phyloP scores from a whole-genome alignment of 768 basidiomycete species.

The Suillus fuscotomentosus region DNA sequence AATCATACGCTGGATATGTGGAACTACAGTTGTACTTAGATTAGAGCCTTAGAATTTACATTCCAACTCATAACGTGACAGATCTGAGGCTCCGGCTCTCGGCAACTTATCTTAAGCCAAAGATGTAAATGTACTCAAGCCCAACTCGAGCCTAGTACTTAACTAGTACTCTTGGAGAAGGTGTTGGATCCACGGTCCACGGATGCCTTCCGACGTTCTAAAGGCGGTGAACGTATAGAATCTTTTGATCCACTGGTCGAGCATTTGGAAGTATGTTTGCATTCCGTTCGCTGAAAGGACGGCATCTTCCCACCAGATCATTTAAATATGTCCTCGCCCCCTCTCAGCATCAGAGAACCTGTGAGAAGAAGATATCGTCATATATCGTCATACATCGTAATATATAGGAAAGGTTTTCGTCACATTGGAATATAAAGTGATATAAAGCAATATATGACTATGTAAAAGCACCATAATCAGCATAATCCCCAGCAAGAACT shows the following conservation, averaged over 20 bases:
- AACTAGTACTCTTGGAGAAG: slow-evolving; percentile 56
- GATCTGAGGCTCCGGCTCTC: not conserved
- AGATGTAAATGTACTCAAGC: not conserved
- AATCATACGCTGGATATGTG: not conserved
- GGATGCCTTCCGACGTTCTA: not conserved
- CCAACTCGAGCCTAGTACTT: slow-evolving; percentile 24
- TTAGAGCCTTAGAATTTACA: not conserved
- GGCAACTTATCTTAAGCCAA: not conserved
- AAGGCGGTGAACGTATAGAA: not conserved
- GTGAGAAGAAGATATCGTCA: too few species aligned
- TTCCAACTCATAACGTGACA: not conserved
- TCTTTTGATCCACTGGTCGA: not conserved
- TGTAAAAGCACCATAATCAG: too few species aligned
- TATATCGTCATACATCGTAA: too few species aligned
- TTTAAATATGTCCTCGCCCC: not conserved
- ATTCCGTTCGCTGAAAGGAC: not conserved
- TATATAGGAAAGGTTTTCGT: too few species aligned
- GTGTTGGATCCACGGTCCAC: slow-evolving; percentile 37
- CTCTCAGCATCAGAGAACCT: too few species aligned
- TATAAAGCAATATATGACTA: too few species aligned
- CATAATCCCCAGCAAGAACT: too few species aligned
- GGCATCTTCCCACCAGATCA: not conserved
- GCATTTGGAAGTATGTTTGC: slow-evolving; percentile 1
- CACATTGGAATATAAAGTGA: too few species aligned
- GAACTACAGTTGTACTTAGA: not conserved